phyloP scores from a whole-genome alignment of 1,284 basidiomycete genomes.

The Macrocystidia cucumis region DNA sequence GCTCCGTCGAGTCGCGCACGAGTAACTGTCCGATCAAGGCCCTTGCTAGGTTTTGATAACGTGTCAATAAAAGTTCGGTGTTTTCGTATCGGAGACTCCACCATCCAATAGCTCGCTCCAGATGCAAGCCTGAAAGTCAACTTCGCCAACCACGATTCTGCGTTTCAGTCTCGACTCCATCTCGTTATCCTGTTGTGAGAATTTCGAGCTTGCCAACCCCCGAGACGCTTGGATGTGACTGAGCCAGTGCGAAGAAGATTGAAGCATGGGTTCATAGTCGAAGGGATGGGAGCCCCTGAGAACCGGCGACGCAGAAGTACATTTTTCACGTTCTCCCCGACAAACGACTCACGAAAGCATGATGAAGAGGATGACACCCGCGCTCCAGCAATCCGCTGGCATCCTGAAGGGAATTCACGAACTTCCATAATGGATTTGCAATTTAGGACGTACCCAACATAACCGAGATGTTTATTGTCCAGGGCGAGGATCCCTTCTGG shows the following conservation, averaged over 20 bases:
- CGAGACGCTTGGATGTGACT: conserved; percentile 24
- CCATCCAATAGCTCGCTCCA: conserved; percentile 57
- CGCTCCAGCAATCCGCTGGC: conserved; percentile 81
- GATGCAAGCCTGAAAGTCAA: conserved; percentile 42
- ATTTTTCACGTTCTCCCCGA: conserved; percentile 4
- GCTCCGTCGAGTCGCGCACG: conserved; percentile 41
- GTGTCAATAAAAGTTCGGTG: conserved; percentile 1
- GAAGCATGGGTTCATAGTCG: conserved; percentile 38
- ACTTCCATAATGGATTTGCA: conserved; percentile 2
- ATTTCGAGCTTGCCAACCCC: conserved; percentile 21
- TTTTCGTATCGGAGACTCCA: conserved; percentile 22
- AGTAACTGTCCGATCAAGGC: conserved; percentile 50
- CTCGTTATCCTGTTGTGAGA: conserved; percentile 39
- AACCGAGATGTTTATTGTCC: conserved; percentile 62
- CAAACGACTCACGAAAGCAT: conserved; percentile 63
- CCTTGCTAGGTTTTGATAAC: conserved; percentile 34
- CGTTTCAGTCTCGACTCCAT: conserved; percentile 57
- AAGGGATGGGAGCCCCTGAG: conserved; percentile 67
- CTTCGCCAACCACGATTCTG: conserved; percentile 54
- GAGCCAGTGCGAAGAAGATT: conserved; percentile 27
- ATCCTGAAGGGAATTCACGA: conserved; percentile 32
- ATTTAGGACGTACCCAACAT: conserved; percentile 38
- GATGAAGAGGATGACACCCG: conserved; percentile 71
- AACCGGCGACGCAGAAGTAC: conserved; percentile 1
- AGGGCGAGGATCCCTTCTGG: conserved; percentile 76